Base-by-base conservation (phyloP, 1,284 basidiomycete genomes). In the Schizophyllum amplum region DNA sequence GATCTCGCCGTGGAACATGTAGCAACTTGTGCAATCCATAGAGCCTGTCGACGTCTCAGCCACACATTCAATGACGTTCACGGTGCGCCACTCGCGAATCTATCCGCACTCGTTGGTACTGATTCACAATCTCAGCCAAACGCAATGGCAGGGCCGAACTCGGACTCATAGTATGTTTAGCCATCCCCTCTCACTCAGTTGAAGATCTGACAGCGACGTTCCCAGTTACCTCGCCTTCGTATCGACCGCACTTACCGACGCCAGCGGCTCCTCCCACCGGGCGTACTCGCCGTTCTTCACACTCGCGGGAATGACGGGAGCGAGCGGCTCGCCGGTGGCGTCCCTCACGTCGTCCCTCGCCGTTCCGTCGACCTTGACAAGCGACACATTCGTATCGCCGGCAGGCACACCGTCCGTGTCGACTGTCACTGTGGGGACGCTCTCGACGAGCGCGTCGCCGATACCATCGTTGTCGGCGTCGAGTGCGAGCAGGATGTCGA, bases 141-240 rank as follows among this genome's bases (percentile, higher is more conserved):
- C 54, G 64, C 75, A 9, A 67, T 69, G 52, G 82, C 80, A 53
- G 83, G 82, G 51, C 79, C 82, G 0, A 72, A 81, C 65, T 79
- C 80, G 21, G 67, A 70, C 57, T 61, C 64, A 17, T 86, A 84
- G 83, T 85, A 63, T 51, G 81, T 72, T 15, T 47, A 52, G 55
- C 50, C 25, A 15, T 21, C 7, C 47, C 24, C 49, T 54, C 47
- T 1, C 57, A 9, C 33, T 42, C 33, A 6, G 27, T 13, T 11
- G n/a, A 24, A 25, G 52, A 42, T 53, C 52, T 56, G 33, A 53
- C 51, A 26, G 24, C 56, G 20, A 42, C 20, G 47, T 27, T 17
- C 23, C 5, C 57, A 86, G 83, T 62, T 87, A 86, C 67, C 67
- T 88, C 61, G 75, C 75, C 59, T 84, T 88, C 65, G 76, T 72